Evolutionary conservation across 331 rosid genomes (phyloP).

Genomic region (Rhamnella rubrinervis): DNA sequence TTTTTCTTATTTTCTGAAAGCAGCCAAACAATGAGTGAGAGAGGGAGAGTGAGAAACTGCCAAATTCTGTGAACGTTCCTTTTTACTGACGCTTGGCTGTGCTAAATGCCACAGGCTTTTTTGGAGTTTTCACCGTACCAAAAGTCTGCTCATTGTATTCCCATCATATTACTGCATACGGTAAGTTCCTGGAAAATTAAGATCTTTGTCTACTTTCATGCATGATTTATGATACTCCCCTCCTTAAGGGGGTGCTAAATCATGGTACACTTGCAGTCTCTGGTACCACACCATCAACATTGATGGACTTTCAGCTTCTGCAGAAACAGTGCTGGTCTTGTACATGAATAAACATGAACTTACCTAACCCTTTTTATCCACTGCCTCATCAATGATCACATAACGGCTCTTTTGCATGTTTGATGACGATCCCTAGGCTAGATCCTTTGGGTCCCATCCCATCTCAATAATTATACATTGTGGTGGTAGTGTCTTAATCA

Average conservation of each 20-base stretch:
- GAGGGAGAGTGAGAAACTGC: conserved; percentile 9
- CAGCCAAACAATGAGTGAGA: background rate
- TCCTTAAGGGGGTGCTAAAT: background rate
- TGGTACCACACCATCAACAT: background rate
- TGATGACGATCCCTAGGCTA: background rate
- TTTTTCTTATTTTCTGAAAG: background rate
- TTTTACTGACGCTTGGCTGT: conserved; percentile 34
- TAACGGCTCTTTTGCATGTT: background rate
- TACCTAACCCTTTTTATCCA: background rate
- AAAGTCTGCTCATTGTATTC: conserved; percentile 75
- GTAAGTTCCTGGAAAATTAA: conserved; percentile 46
- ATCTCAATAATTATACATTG: background rate
- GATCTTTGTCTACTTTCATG: background rate
- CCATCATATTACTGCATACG: conserved; percentile 67
- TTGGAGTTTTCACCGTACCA: conserved; percentile 86
- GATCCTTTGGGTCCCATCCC: conserved; percentile 2
- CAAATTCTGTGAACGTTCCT: conserved; percentile 4
- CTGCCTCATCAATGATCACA: background rate
- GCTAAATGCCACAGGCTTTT: conserved; percentile 66
- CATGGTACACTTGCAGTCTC: background rate
- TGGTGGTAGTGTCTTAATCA: background rate
- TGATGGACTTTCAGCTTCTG: background rate
- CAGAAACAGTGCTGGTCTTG: background rate
- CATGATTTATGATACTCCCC: background rate
- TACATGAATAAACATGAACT: too few relatives aligned